Conservation (phyloP, 352 stramenopile species). For the Detonula confervacea region DNA sequence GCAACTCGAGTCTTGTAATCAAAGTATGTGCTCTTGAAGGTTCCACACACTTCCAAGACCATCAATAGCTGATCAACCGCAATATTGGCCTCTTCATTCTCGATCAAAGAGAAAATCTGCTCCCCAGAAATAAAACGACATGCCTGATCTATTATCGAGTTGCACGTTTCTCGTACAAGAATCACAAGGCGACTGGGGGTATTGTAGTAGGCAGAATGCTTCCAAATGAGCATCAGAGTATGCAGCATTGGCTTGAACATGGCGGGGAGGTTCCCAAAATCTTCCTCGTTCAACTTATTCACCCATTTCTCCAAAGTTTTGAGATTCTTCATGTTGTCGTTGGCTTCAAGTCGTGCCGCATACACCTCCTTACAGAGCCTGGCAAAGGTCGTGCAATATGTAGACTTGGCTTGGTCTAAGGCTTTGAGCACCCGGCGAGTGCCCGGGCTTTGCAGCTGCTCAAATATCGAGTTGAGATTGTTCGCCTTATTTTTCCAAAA, state of each 20-base stretch:
- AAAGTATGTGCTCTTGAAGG: slow-evolving; percentile 98
- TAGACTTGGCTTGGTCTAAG: slow-evolving; percentile 94
- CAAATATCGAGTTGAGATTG: slow-evolving; percentile 95
- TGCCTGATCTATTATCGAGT: slow-evolving; percentile 94
- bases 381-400: slow-evolving; percentile 93
- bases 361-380: slow-evolving; percentile 97
- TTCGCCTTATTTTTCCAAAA: slow-evolving; percentile 98
- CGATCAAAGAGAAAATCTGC: slow-evolving; percentile 95
- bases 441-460: slow-evolving; percentile 90
- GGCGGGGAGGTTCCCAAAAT: slow-evolving; percentile 90
- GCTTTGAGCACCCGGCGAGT: slow-evolving; percentile 94
- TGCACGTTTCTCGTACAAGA: slow-evolving; percentile 98
- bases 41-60: slow-evolving; percentile 88
- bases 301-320: slow-evolving; percentile 96
- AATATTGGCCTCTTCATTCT: slow-evolving; percentile 93
- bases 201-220: slow-evolving; percentile 99
- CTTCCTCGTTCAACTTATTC: slow-evolving; percentile 92
- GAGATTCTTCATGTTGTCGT: slow-evolving; percentile 98
- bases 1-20: slow-evolving; percentile 97
- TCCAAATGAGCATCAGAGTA: slow-evolving; percentile 98
- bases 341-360: slow-evolving; percentile 94
- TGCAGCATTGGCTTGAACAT: slow-evolving; percentile 99
- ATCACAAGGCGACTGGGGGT: slow-evolving; percentile 94
- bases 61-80: slow-evolving; percentile 93
- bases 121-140: slow-evolving; percentile 83